Conservation (phyloP, 169 alveolate genomes). For the Plasmodium knowlesi region DNA sequence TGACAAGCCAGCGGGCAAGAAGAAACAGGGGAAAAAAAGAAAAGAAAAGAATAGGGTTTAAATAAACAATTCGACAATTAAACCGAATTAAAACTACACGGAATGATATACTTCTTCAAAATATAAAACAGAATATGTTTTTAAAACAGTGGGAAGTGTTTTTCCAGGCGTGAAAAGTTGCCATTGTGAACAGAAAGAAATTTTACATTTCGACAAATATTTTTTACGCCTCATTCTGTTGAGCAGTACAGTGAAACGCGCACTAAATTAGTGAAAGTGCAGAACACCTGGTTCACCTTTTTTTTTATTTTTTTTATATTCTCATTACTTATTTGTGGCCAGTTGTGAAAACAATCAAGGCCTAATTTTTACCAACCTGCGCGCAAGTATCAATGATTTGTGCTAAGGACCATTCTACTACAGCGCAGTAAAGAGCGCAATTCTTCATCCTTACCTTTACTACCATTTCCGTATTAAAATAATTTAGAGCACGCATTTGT, state of each 20-base stretch:
- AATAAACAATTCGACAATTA: neutral
- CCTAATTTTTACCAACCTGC: neutral
- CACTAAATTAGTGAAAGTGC: neutral
- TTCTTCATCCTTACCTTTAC: neutral
- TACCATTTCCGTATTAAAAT: neutral
- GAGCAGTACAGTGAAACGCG: neutral
- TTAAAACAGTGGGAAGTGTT: neutral
- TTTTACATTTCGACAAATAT: neutral
- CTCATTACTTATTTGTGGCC: neutral
- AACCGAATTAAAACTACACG: neutral
- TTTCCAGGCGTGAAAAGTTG: neutral
- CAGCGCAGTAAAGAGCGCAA: neutral
- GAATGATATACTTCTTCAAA: neutral
- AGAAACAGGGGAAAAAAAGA: neutral
- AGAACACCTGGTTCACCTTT: neutral
- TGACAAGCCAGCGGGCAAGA: neutral
- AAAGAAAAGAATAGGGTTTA: neutral
- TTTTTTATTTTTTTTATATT: neutral
- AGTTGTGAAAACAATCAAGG: neutral
- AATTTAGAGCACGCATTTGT: neutral
- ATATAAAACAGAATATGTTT: neutral
- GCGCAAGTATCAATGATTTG: neutral
- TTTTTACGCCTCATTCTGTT: slow-evolving; percentile 12
- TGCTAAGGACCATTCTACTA: neutral
- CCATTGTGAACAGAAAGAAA: neutral